Evolutionary conservation across 202 grass and related monocot species (phyloP).

Genomic region (Bolboschoenoplectus hybrid): DNA sequence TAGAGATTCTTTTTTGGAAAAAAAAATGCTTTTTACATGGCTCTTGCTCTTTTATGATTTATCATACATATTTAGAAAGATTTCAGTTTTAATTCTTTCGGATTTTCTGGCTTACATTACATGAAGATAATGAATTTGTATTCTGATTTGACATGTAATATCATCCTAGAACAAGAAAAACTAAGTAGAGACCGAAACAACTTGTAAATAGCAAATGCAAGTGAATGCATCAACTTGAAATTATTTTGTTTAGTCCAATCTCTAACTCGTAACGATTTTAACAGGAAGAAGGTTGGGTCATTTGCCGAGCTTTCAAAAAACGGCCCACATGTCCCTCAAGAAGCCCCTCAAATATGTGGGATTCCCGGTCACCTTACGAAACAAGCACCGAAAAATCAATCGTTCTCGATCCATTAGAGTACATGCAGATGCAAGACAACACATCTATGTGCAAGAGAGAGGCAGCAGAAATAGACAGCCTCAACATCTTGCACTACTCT

Average conservation of each 20-base stretch:
- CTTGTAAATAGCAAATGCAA: background rate
- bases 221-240: background rate
- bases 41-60: background rate
- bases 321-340: constrained; percentile 53
- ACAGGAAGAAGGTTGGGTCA: constrained; percentile 99
- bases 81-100: background rate
- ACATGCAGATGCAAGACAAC: constrained; percentile 44
- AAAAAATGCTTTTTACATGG: background rate
- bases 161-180: background rate
- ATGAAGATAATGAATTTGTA: background rate
- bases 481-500: constrained; percentile 60
- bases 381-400: constrained; percentile 43
- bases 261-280: background rate
- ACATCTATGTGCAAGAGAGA: constrained; percentile 64
- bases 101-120: background rate
- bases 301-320: constrained; percentile 98
- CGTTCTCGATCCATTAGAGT: constrained; percentile 21
- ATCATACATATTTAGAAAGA: background rate
- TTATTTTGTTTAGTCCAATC: background rate
- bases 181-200: background rate
- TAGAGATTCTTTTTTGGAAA: background rate
- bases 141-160: background rate
- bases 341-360: constrained; percentile 64
- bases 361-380: constrained; percentile 55
- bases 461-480: constrained; percentile 53